Conservation (phyloP, 2,329 filamentous ascomycete genomes). For the Alternaria ethzedia region DNA sequence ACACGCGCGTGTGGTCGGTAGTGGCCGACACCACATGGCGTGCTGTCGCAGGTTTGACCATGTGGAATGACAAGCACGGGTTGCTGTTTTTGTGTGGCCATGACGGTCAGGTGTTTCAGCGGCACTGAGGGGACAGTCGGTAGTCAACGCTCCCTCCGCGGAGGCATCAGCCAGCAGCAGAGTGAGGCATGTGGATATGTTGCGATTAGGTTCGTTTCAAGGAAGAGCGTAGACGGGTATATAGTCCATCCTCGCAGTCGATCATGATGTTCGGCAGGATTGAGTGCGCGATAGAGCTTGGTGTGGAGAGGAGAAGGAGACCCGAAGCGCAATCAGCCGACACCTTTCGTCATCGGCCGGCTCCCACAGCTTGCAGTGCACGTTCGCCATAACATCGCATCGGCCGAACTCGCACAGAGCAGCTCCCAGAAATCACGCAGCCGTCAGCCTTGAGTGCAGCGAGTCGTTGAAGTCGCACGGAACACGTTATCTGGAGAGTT, state of each 20-base stretch:
- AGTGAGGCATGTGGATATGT: background rate
- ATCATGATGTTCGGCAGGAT: constrained; percentile 1
- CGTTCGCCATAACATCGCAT: constrained; percentile 13
- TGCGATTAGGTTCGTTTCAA: background rate
- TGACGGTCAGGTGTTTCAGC: constrained; percentile 7
- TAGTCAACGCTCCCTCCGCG: constrained; percentile 19
- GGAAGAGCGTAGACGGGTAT: background rate
- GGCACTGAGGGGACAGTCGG: background rate
- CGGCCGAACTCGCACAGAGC: constrained; percentile 22
- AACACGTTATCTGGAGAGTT: constrained; percentile 10
- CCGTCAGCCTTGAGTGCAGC: constrained; percentile 14
- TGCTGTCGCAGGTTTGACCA: constrained; percentile 1
- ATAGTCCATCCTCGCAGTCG: background rate
- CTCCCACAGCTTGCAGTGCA: constrained; percentile 10
- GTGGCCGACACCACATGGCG: background rate
- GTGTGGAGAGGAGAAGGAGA: constrained; percentile 17
- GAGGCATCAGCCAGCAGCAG: constrained; percentile 14
- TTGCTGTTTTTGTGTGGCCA: background rate
- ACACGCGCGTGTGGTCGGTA: background rate
- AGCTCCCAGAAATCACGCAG: constrained; percentile 10
- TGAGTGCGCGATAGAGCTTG: background rate
- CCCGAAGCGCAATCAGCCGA: constrained; percentile 23
- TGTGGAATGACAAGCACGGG: background rate
- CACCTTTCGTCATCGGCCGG: constrained; percentile 22
- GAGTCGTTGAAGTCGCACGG: constrained; percentile 4